Evolutionary conservation across 2,329 filamentous ascomycete genomes (phyloP), one percentile per base, ranked within the genome.

Genomic region (Ilyonectria sp.): DNA sequence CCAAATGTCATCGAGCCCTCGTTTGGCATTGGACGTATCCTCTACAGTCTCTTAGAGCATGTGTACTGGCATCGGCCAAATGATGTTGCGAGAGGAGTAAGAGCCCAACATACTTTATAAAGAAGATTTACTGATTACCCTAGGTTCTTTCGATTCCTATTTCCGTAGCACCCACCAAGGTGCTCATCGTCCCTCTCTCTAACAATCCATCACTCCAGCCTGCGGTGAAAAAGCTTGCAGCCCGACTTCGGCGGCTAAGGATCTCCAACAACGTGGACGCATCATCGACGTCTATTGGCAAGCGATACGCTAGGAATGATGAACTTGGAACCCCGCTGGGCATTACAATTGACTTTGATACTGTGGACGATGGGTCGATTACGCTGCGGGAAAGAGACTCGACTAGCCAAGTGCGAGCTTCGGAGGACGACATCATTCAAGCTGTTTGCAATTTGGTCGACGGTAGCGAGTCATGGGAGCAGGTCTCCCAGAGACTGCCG

Each of bases 1-100:
- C 95, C 95, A 67, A 98, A 98, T 79, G 94, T 97, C 56, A 97
- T 98, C 75, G 96, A 99, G 85, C 96, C 95, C 1, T 98, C 95
- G 1, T 99, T 98, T 76, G 95, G 95, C 86, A 97, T 98, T 77
- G 96, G 95, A 66, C 91, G 95, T 75, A 98, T 98, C 69, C 86
- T 98, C 65, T 98, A 97, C 85, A 91, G 93, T 68, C 85, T 99
- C 76, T 93, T 97, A 79, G 96, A 99, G 85, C 96, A 99, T 83
- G 91, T 89, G 79, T 99, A 95, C 89, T 99, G 96, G 95, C 94
- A 91, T 60, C 93, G 96, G 86, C 79, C 61, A 86, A 80, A 67
- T 89, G 83, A 10, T 80, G 90, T 58, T 91, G 81, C 60, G 89
- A 84, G 95, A 79, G 92, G 93, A 82, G 94, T 95, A 91, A 87